Evolutionary conservation across 495 filamentous ascomycete species (phyloP), one percentile per base, ranked within the genome.

Genomic region (Penicillium cataractarum): DNA sequence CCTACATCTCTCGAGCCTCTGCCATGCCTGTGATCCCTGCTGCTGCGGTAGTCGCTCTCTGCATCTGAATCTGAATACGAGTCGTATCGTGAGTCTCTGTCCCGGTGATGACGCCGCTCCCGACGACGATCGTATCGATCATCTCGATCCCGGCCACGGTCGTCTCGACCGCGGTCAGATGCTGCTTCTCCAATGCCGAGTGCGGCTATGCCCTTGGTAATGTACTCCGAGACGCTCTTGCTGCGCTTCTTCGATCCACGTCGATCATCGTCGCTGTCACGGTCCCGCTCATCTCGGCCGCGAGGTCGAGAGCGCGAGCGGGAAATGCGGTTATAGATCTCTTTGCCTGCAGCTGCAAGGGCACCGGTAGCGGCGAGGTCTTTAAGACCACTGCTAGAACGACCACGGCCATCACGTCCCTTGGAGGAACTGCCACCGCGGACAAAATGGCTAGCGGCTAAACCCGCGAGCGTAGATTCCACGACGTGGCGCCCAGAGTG

Each of bases 391-490:
- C 74, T 75, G 33, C 74, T 70, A 21, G 73, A 69, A 9, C 79
- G 81, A 31, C 51, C 32, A 37, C 51, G 51, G 32, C 51, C 31
- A 24, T 54, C 54, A 9, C 54, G 33, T 27, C 37, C 37, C 19
- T 56, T 56, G 35, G 33, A 35, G 46, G 89, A 87, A 61, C 86
- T 83, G 10, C 88, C 81, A 19, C 92, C 92, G 68, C 96, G 90
- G 62, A 96, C 77, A 55, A 95, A 74, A 29, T 87, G 87, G 68
- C 89, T 95, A n/a, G 89, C 88, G 22, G 91, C 86, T 12, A 97
- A 84, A 71, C 93, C 93, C 63, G 91, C 92, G 60, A 97, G 81
- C 44, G 92, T 92, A 39, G 93, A 90, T 70, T 94, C 92, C 40
- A 86, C 69, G 50, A 87, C 68, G 71, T 90, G 82, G 42, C 80